These are phyloP conservation scores for Fagopyrum tataricum DNA, from an alignment of 148 eudicot species.

Conservation along the genomic window DNA sequence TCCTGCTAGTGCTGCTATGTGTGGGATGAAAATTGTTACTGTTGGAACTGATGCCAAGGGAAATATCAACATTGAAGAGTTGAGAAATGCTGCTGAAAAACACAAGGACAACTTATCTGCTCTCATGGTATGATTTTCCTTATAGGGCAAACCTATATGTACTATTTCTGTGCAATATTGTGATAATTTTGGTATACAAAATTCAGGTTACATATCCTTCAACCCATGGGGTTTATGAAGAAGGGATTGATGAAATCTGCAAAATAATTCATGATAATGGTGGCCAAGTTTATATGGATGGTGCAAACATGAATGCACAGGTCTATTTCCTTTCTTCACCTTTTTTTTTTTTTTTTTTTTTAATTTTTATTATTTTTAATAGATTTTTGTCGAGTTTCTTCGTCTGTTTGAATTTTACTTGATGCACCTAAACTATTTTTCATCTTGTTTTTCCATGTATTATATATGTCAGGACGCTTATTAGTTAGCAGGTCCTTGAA, in stretches of 20 bases:
- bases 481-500: not conserved
- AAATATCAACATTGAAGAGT: constrained; percentile 85
- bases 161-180: not conserved
- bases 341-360: not conserved
- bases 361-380: too few species aligned
- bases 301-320: constrained; percentile 99
- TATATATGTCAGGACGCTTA: not conserved
- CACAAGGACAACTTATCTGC: constrained; percentile 80
- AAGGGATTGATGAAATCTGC: constrained; percentile 97
- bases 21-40: constrained; percentile 94
- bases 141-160: not conserved
- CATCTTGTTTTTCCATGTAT: not conserved
- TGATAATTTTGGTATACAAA: constrained; percentile 11
- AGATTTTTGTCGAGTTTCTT: not conserved
- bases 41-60: constrained; percentile 99
- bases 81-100: constrained; percentile 87
- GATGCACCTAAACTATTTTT: not conserved
- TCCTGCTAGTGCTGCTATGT: constrained; percentile 99
- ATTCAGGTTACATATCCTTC: constrained; percentile 99
- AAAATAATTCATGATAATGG: constrained; percentile 96
- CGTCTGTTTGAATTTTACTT: not conserved
- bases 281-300: constrained; percentile 99
- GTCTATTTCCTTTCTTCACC: constrained; percentile 24
- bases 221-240: constrained; percentile 98
- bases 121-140: constrained; percentile 57